Evolutionary conservation across 2,329 filamentous ascomycete genomes (phyloP).

Genomic region (Clonostachys byssicola): DNA sequence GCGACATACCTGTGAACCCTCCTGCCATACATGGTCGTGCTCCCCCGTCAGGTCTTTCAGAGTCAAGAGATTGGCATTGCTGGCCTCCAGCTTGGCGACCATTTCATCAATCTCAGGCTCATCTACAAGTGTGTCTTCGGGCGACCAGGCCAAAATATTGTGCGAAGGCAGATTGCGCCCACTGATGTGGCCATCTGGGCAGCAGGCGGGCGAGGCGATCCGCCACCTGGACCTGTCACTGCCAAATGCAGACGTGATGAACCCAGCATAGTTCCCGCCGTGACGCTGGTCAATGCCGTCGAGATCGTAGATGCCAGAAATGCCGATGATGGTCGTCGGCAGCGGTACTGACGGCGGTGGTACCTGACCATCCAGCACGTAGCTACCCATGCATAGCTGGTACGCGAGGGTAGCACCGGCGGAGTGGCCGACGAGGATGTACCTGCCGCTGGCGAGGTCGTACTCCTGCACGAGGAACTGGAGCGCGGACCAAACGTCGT

Average conservation of each 20-base stretch:
- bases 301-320: conserved; percentile 66
- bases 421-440: conserved; percentile 58
- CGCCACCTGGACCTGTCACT: conserved; percentile 43
- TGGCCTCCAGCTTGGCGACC: conserved; percentile 35
- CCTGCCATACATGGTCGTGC: conserved; percentile 62
- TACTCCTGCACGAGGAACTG: conserved; percentile 39
- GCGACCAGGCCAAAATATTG: conserved; percentile 37
- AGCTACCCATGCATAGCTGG: conserved; percentile 49
- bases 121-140: conserved; percentile 45
- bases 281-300: conserved; percentile 44
- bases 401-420: conserved; percentile 60
- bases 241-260: conserved; percentile 60
- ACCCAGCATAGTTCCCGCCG: conserved; percentile 45
- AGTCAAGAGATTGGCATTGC: conserved; percentile 23
- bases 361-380: conserved; percentile 13
- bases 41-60: conserved; percentile 44
- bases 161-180: conserved; percentile 20
- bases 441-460: conserved; percentile 35
- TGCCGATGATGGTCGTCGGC: conserved; percentile 51
- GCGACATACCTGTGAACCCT: conserved; percentile 44
- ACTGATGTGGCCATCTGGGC: too few species aligned
- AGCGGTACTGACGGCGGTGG: conserved; percentile 19
- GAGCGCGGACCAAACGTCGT: conserved; percentile 51
- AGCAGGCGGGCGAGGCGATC: conserved; percentile 44
- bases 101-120: conserved; percentile 55